Evolutionary conservation across 768 basidiomycete species (phyloP), one percentile per base, ranked within the genome.

Genomic region (Rhodotorula taiwanensis): DNA sequence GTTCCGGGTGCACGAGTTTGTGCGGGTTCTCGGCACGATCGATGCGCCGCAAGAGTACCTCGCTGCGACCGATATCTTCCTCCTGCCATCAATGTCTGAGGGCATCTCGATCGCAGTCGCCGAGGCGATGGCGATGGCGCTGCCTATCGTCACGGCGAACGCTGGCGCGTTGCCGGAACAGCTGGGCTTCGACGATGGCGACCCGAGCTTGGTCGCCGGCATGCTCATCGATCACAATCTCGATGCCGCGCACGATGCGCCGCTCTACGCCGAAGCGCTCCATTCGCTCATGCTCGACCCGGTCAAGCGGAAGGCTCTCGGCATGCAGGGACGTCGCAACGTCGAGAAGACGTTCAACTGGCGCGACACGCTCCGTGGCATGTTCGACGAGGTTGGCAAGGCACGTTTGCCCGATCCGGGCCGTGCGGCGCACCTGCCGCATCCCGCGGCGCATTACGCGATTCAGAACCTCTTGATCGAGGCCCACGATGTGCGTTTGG

Each of bases 111-210:
- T 70, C 45, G 69, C 69, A 25, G 65, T 70, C 34, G 59, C 65
- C 42, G 69, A 70, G 30, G 69, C 69, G 7, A 70, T 70, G 69
- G 69, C 69, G 13, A 66, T 66, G 58, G 69, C 61, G 13, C 51
- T 70, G 4, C 69, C 69, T 18, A 45, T 61, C 52, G 60, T 61
- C 21, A 53, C 53, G 25, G 59, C 53, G 21, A 47, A 45, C 27
- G 59, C 59, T 18, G 59, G 53, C 28, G 59, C 60, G 3, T 53
- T 61, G 23, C 52, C 52, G 39, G 52, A 61, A n/a, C 60, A 61
- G 41, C 60, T 61, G 44, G 60, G 52, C 34, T 52, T 36, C 14
- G 41, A 52, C 23, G 33, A 45, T 31, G 25, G 30, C 43, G 51
- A 52, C 34, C 15, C 30, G n/a, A 18, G 44, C 16, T 44, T 49